Conservation (phyloP, 352 stramenopile species). For the Phytophthora idaei region DNA sequence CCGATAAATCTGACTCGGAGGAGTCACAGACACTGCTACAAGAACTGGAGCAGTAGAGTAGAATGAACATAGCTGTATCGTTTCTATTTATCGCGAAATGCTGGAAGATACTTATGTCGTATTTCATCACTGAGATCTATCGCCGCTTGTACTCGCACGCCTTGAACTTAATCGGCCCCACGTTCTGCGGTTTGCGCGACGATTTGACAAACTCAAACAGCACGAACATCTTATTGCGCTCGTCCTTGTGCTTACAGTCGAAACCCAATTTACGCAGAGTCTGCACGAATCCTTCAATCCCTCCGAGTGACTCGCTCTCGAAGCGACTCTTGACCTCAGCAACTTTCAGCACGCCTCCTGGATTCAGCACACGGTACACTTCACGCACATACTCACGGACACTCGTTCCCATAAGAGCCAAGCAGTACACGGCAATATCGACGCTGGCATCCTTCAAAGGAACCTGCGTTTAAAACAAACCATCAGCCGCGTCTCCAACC, state of each 20-base stretch:
- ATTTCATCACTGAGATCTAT: slow-evolving; percentile 32
- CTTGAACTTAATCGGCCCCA: slow-evolving; percentile 74
- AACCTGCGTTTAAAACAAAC: slow-evolving; percentile 63
- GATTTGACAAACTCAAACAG: slow-evolving; percentile 85
- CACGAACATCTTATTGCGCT: slow-evolving; percentile 89
- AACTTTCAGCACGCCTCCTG: slow-evolving; percentile 90
- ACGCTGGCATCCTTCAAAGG: slow-evolving; percentile 90
- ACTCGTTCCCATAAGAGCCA: slow-evolving; percentile 99
- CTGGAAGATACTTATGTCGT: background rate
- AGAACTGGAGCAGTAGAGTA: slow-evolving; percentile 18
- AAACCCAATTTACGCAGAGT: slow-evolving; percentile 70
- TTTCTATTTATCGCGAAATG: slow-evolving; percentile 34
- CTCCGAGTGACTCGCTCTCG: slow-evolving; percentile 70
- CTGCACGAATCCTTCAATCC: slow-evolving; percentile 68
- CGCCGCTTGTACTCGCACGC: slow-evolving; percentile 86
- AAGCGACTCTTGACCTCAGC: slow-evolving; percentile 88
- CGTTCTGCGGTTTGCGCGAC: slow-evolving; percentile 49
- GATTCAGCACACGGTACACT: slow-evolving; percentile 94
- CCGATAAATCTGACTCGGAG: slow-evolving; percentile 49
- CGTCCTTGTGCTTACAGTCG: slow-evolving; percentile 73
- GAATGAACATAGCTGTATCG: slow-evolving; percentile 9
- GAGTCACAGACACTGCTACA: slow-evolving; percentile 27
- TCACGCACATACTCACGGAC: slow-evolving; percentile 97
- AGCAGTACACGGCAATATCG: slow-evolving; percentile 97
- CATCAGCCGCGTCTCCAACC: slow-evolving; percentile 4